phyloP scores from a whole-genome alignment of 2,329 filamentous ascomycete genomes.

The Aspergillus sp. region DNA sequence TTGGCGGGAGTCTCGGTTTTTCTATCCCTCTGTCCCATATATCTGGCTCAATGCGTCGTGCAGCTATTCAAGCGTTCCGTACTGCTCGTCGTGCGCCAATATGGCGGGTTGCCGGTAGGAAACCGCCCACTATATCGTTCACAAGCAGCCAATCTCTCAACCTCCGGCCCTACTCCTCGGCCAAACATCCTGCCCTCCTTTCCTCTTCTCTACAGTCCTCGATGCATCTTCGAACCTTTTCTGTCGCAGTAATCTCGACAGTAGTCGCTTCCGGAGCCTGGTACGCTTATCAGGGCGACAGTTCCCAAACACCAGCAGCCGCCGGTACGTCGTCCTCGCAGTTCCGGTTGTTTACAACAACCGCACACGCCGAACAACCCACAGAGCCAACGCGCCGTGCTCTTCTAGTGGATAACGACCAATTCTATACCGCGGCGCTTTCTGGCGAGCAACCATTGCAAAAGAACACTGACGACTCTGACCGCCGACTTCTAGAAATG shows the following conservation, averaged over 20 bases:
- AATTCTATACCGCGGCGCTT: slow-evolving; percentile 84
- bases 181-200: slow-evolving; percentile 35
- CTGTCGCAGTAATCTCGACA: slow-evolving; percentile 48
- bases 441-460: slow-evolving; percentile 82
- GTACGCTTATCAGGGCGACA: slow-evolving; percentile 48
- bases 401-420: slow-evolving; percentile 83
- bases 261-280: slow-evolving; percentile 50
- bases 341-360: slow-evolving; percentile 25
- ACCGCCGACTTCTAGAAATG: slow-evolving; percentile 90
- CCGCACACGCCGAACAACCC: slow-evolving; percentile 37
- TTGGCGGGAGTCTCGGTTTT: slow-evolving; percentile 12
- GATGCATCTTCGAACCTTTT: slow-evolving; percentile 52
- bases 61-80: slow-evolving; percentile 46
- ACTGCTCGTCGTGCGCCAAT: slow-evolving; percentile 46
- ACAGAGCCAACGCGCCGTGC: slow-evolving; percentile 63
- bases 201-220: slow-evolving; percentile 43
- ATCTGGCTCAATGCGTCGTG: slow-evolving; percentile 48
- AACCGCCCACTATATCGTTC: slow-evolving; percentile 36
- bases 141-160: slow-evolving; percentile 38
- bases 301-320: slow-evolving; percentile 25
- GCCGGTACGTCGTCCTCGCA: slow-evolving; percentile 23
- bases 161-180: slow-evolving; percentile 34
- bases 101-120: slow-evolving; percentile 43
- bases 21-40: not conserved
- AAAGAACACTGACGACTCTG: slow-evolving; percentile 82